Evolutionary conservation across 129 eudicot species (phyloP), one percentile per base, ranked within the genome.

Genomic region (Saposhnikovia divaricata): DNA sequence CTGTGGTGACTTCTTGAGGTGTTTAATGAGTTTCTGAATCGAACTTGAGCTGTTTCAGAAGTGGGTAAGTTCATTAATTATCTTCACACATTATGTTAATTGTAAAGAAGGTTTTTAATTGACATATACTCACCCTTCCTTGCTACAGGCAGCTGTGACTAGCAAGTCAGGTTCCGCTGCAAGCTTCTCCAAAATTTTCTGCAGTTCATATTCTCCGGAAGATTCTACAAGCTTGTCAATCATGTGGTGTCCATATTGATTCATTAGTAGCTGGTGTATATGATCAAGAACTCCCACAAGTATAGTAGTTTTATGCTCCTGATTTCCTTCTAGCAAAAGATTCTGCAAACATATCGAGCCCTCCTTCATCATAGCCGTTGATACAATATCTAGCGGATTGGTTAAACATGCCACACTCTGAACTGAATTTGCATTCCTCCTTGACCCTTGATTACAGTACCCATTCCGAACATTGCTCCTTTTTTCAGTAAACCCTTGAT

Each of bases 241-340:
- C 78, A 75, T 75, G 37, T 46, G 78, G 59, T 75, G 78, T 46
- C 61, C 78, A 75, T 46, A 75, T 45, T 45, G 78, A 75, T 75
- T 8, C 16, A 12, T 75, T 9, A 75, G 18, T 31, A 75, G 57
- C 61, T 46, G 59, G 51, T 34, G 42, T 27, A 75, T 21, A 46
- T 75, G 78, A 46, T 75, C 78, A 75, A 45, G 78, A 46, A 28
- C 78, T 27, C 61, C 78, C 42, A 14, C 42, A 75, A 75, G 78
- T 45, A 75, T 75, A 27, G 9, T 47, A 13, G 39, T 75, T 46
- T 27, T 75, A 12, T 25, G 18, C 61, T 46, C 51, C 57, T 14
- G 42, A 14, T 75, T 27, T 25, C 59, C 37, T 15, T 25, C 59
- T 28, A 44, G 11, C 57, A 75, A 15, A 46, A 42, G 40, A 75